These are phyloP conservation scores for Floccularia luteovirens DNA, from an alignment of 768 basidiomycete genomes.

Conservation along the genomic window DNA sequence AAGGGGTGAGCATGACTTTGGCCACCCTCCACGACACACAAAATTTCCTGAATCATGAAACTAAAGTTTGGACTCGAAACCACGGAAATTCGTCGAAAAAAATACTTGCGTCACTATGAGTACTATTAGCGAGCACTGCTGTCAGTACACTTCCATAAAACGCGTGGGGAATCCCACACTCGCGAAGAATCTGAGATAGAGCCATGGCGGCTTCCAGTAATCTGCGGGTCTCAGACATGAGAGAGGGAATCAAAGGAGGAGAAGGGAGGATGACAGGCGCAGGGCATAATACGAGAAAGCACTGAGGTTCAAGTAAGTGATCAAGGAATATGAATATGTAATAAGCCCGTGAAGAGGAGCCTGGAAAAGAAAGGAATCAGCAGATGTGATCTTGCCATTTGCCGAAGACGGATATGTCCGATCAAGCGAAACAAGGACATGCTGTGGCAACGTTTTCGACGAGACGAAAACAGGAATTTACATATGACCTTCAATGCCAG, in stretches of 20 bases:
- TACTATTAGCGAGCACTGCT: slow-evolving; percentile 58
- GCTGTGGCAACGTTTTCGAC: slow-evolving; percentile 33
- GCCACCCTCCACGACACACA: slow-evolving; percentile 78
- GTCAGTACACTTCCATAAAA: slow-evolving; percentile 74
- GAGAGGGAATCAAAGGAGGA: slow-evolving; percentile 16
- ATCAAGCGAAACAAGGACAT: slow-evolving; percentile 31
- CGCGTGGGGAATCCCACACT: slow-evolving; percentile 62
- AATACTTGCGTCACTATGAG: slow-evolving; percentile 56
- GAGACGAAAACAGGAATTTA: slow-evolving; percentile 21
- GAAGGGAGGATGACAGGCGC: slow-evolving; percentile 26
- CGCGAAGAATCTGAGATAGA: slow-evolving; percentile 58
- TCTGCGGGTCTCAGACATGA: slow-evolving; percentile 67
- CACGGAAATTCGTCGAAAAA: slow-evolving; percentile 3
- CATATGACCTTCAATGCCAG: too few species aligned
- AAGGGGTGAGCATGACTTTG: slow-evolving; percentile 59
- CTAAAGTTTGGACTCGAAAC: slow-evolving; percentile 8
- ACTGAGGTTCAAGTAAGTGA: slow-evolving; percentile 28
- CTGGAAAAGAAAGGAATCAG: slow-evolving; percentile 37
- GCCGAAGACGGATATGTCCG: slow-evolving; percentile 40
- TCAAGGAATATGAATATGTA: slow-evolving; percentile 39
- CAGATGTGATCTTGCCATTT: slow-evolving; percentile 34
- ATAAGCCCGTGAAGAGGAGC: slow-evolving; percentile 39
- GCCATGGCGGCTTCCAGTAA: slow-evolving; percentile 72
- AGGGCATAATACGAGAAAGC: slow-evolving; percentile 49
- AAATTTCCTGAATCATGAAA: slow-evolving; percentile 55